These are phyloP conservation scores for Larix kaempferi DNA, from an alignment of 75 land plant genomes.

Conservation along the genomic window DNA sequence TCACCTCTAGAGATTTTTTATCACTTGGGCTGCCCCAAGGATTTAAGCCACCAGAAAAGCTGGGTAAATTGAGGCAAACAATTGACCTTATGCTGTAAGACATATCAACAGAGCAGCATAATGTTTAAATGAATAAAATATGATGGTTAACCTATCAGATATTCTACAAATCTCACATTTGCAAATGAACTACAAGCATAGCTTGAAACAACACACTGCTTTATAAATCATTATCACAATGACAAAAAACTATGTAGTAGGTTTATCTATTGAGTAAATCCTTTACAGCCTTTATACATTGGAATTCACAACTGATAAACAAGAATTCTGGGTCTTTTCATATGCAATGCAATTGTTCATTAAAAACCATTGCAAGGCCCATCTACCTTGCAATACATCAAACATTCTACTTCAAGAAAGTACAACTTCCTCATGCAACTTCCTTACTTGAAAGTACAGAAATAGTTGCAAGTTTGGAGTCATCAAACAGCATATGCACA, in stretches of 20 bases:
- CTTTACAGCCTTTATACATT: not conserved
- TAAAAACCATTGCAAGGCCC: no score
- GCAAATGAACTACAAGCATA: not conserved
- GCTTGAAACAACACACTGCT: no score
- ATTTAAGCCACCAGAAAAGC: conserved; percentile 93
- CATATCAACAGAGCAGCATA: not conserved
- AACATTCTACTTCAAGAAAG: no score
- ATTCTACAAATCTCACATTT: not conserved
- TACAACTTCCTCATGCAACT: no score
- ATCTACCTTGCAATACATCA: no score
- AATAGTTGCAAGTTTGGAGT: no score
- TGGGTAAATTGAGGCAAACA: conserved; percentile 85
- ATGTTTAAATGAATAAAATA: not conserved
- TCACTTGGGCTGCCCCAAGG: conserved; percentile 85
- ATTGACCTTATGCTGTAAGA: conserved; percentile 81
- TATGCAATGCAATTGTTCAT: no score
- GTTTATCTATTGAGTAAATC: not conserved
- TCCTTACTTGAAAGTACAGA: no score
- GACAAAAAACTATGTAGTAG: not conserved
- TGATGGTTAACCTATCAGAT: not conserved
- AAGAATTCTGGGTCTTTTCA: no score
- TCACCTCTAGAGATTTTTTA: conserved; percentile 53
- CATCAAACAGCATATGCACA: not conserved
- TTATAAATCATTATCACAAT: not conserved
- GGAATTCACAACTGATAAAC: no score